Percentiles rank a stretch among this genome's conserved stretches.
Evolutionary conservation across 768 basidiomycete species (phyloP).

Genomic region (Sistotremastrum niveocremeum): DNA sequence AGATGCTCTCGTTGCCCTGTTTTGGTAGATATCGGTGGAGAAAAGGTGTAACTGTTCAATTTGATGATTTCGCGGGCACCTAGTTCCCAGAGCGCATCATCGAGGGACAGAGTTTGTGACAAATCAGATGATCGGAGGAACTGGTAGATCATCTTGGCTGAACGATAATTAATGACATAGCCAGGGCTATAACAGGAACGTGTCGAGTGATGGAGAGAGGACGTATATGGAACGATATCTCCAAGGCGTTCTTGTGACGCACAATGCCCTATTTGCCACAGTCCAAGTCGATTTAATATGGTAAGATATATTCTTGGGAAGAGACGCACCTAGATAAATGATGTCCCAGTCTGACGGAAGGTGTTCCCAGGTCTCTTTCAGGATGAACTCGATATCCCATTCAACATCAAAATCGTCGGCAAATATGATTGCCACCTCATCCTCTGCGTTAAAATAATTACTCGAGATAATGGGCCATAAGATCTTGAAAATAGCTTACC

Average conservation of each 20-base stretch:
- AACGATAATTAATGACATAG: constrained; percentile 44
- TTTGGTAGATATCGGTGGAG: too few species aligned
- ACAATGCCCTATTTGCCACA: constrained; percentile 43
- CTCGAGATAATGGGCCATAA: constrained; percentile 8
- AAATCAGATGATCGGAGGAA: constrained; percentile 52
- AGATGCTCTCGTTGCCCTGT: constrained; percentile 10
- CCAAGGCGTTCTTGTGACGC: constrained; percentile 53
- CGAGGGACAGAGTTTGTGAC: constrained; percentile 66
- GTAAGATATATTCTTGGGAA: too few species aligned
- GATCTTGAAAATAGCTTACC: constrained; percentile 12
- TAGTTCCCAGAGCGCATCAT: constrained; percentile 65
- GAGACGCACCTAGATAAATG: constrained; percentile 44
- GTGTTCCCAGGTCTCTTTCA: constrained; percentile 11
- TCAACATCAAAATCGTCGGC: constrained; percentile 80
- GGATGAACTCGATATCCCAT: constrained; percentile 33
- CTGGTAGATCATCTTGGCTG: constrained; percentile 44
- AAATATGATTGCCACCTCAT: constrained; percentile 35
- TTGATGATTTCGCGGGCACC: constrained; percentile 30
- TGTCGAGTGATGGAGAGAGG: background rate
- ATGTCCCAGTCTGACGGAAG: constrained; percentile 60
- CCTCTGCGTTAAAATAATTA: constrained; percentile 6
- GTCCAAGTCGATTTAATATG: background rate
- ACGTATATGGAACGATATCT: constrained; percentile 23
- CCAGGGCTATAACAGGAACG: constrained; percentile 47
- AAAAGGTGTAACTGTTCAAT: constrained; percentile 12